These are phyloP conservation scores for Chlorella variabilis DNA, from an alignment of 163 green algal genomes.

Conservation along the genomic window DNA sequence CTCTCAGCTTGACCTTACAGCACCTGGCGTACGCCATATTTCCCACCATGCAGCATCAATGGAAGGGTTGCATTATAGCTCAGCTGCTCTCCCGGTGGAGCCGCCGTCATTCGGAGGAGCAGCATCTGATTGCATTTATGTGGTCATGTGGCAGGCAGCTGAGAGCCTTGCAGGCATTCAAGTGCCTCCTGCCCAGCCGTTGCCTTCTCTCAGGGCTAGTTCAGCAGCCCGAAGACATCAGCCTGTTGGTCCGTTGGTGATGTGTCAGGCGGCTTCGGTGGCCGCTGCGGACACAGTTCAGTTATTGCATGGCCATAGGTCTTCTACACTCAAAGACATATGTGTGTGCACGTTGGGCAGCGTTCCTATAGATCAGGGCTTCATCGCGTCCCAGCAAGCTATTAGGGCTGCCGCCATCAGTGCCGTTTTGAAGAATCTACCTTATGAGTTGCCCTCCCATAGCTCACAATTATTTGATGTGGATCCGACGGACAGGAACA, in stretches of 20 bases:
- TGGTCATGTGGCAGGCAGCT: background rate
- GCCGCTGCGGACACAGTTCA: background rate
- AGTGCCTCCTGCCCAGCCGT: too few relatives aligned
- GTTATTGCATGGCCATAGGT: background rate
- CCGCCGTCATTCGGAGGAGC: too few relatives aligned
- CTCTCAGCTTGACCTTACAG: background rate
- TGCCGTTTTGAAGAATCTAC: conserved; percentile 17
- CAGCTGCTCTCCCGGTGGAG: too few relatives aligned
- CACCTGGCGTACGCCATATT: background rate
- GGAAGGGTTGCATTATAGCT: background rate
- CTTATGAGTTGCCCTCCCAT: conserved; percentile 18
- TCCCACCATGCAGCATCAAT: background rate
- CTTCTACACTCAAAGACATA: too few relatives aligned
- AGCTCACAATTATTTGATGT: background rate
- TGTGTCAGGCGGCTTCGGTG: background rate
- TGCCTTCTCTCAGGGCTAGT: too few relatives aligned
- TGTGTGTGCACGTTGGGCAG: too few relatives aligned
- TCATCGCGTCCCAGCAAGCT: background rate
- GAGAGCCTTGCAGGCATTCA: background rate
- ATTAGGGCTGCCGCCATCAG: background rate
- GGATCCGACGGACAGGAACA: background rate
- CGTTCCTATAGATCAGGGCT: background rate
- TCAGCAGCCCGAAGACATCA: background rate
- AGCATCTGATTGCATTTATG: background rate
- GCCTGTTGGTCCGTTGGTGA: background rate